Percentiles rank a stretch among this genome's conserved stretches.
phyloP scores from a whole-genome alignment of 345 rosid species.

The Laguncularia racemosa region DNA sequence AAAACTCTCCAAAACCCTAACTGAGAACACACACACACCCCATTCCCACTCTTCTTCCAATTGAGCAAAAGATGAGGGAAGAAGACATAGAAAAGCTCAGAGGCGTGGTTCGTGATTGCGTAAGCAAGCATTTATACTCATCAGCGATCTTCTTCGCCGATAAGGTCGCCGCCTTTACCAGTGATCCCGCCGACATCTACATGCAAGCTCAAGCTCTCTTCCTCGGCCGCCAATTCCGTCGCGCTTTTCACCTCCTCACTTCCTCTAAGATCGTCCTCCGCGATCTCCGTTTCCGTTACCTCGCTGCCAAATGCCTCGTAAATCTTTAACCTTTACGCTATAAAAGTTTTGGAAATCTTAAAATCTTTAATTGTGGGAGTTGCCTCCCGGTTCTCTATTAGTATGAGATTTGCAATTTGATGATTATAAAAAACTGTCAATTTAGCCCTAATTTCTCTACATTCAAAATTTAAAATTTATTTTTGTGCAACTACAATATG shows the following conservation, averaged over 20 bases:
- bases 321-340: not conserved
- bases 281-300: constrained; percentile 96
- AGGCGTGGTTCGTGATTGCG: constrained; percentile 88
- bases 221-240: constrained; percentile 91
- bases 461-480: no score
- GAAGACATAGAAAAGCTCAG: constrained; percentile 84
- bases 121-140: constrained; percentile 93
- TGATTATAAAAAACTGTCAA: no score
- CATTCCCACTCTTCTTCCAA: no score
- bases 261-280: constrained; percentile 86
- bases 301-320: constrained; percentile 94
- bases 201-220: constrained; percentile 96
- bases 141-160: constrained; percentile 97
- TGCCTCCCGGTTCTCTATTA: not conserved
- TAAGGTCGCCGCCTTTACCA: constrained; percentile 73
- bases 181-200: constrained; percentile 79
- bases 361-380: not conserved
- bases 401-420: not conserved
- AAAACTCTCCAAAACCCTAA: no score
- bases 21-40: no score
- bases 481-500: no score
- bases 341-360: not conserved
- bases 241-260: constrained; percentile 87
- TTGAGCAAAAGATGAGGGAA: constrained; percentile 52
- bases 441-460: no score